phyloP scores from a whole-genome alignment of 2,329 filamentous ascomycete species.

The Rosellinia necatrix region DNA sequence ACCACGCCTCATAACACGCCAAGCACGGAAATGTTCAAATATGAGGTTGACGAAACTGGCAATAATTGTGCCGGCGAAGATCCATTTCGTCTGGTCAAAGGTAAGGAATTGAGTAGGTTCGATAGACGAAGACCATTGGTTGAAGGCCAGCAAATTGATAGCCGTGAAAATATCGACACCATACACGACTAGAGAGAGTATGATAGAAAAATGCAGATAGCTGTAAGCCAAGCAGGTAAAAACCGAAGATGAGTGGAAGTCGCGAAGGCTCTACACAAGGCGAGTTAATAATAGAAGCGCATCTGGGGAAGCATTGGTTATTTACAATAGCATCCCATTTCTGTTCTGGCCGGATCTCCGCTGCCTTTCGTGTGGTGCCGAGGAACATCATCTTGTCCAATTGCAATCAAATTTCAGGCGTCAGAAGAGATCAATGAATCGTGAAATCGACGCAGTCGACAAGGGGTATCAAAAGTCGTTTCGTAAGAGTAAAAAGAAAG shows the following conservation, averaged over 20 bases:
- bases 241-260: conserved; percentile 85
- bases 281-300: neutral
- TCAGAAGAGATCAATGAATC: conserved; percentile 15
- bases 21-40: conserved; percentile 79
- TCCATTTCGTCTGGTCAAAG: conserved; percentile 85
- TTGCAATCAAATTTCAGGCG: conserved; percentile 16
- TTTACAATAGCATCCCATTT: conserved; percentile 93
- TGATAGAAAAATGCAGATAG: conserved; percentile 80
- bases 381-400: conserved; percentile 63
- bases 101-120: conserved; percentile 71
- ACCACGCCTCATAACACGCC: conserved; percentile 79
- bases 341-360: conserved; percentile 77
- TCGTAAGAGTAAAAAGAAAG: conserved; percentile 30
- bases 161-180: conserved; percentile 91
- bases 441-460: conserved; percentile 29
- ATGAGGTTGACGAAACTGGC: conserved; percentile 81
- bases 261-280: conserved; percentile 53
- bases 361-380: conserved; percentile 63
- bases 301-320: conserved; percentile 22
- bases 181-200: conserved; percentile 84
- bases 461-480: conserved; percentile 30
- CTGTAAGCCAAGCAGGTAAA: conserved; percentile 78
- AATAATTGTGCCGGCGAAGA: conserved; percentile 91
- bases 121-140: conserved; percentile 85
- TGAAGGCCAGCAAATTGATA: conserved; percentile 85